Conservation (phyloP, 2,329 filamentous ascomycete genomes). For the Cladosporium austrohemisphaericum region DNA sequence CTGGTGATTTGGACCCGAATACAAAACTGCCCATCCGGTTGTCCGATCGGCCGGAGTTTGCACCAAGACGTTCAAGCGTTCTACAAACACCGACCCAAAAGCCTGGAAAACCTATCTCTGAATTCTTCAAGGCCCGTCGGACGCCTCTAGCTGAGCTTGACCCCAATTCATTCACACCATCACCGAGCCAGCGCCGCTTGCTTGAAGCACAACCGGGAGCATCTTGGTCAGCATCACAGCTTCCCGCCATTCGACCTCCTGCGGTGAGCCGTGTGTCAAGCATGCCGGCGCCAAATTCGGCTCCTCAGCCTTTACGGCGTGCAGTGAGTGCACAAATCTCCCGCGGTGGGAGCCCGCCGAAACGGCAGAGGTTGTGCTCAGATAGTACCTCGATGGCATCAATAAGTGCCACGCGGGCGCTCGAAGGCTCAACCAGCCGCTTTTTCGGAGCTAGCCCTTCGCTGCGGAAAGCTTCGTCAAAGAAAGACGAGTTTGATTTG, state of each 20-base stretch:
- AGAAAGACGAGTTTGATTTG: constrained; percentile 41
- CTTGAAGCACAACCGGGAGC: constrained; percentile 51
- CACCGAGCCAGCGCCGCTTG: constrained; percentile 60
- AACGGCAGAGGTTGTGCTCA: constrained; percentile 45
- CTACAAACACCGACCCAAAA: constrained; percentile 51
- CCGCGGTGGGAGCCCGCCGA: constrained; percentile 30
- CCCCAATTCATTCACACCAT: constrained; percentile 63
- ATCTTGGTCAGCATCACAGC: constrained; percentile 54
- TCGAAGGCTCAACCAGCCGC: constrained; percentile 39
- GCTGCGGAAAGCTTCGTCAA: constrained; percentile 31
- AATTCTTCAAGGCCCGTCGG: constrained; percentile 63
- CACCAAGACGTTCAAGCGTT: constrained; percentile 24
- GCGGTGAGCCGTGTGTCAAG: constrained; percentile 17
- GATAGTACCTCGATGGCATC: constrained; percentile 34
- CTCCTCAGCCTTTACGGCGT: constrained; percentile 42
- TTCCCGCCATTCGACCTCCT: constrained; percentile 28
- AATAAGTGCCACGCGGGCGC: constrained; percentile 21
- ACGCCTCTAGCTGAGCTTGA: constrained; percentile 64
- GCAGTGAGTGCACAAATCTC: constrained; percentile 34
- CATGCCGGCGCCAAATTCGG: constrained; percentile 36
- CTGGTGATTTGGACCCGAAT: constrained; percentile 81
- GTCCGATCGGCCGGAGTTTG: constrained; percentile 26
- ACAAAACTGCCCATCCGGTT: constrained; percentile 65
- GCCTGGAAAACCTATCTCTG: constrained; percentile 58
- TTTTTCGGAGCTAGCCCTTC: constrained; percentile 44